Evolutionary conservation across 2,329 filamentous ascomycete genomes (phyloP).

Genomic region (Dactylonectria macrodidyma): DNA sequence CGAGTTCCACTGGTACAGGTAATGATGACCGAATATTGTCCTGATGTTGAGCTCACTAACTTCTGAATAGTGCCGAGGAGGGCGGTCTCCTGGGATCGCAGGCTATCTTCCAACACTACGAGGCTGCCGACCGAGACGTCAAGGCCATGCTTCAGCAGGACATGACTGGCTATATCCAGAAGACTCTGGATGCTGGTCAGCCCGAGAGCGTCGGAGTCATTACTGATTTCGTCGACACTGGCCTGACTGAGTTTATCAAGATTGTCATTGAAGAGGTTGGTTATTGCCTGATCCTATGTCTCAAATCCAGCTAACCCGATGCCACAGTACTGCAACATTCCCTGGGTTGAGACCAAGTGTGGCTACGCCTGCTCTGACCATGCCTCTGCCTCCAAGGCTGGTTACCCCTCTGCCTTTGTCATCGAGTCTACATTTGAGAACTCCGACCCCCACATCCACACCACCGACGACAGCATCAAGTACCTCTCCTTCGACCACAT

Average conservation of each 20-base stretch:
- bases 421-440: conserved; percentile 81
- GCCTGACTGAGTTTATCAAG: conserved; percentile 92
- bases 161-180: conserved; percentile 93
- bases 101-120: conserved; percentile 88
- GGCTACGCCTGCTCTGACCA: conserved; percentile 89
- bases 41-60: neutral
- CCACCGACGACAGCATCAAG: conserved; percentile 78
- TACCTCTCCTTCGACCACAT: conserved; percentile 89
- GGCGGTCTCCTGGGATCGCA: conserved; percentile 90
- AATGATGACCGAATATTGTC: neutral
- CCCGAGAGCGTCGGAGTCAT: conserved; percentile 93
- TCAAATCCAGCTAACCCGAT: conserved; percentile 11
- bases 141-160: conserved; percentile 99
- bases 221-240: conserved; percentile 88
- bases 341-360: conserved; percentile 89
- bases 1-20: conserved; percentile 92
- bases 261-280: conserved; percentile 76
- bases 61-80: conserved; percentile 81
- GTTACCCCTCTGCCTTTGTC: conserved; percentile 82
- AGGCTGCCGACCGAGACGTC: conserved; percentile 79
- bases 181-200: conserved; percentile 85
- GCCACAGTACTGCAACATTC: conserved; percentile 86
- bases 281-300: neutral
- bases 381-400: conserved; percentile 80
- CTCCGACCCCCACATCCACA: conserved; percentile 79